Base-by-base conservation (phyloP, 768 basidiomycete genomes). In the Mycena olivaceomarginata region DNA sequence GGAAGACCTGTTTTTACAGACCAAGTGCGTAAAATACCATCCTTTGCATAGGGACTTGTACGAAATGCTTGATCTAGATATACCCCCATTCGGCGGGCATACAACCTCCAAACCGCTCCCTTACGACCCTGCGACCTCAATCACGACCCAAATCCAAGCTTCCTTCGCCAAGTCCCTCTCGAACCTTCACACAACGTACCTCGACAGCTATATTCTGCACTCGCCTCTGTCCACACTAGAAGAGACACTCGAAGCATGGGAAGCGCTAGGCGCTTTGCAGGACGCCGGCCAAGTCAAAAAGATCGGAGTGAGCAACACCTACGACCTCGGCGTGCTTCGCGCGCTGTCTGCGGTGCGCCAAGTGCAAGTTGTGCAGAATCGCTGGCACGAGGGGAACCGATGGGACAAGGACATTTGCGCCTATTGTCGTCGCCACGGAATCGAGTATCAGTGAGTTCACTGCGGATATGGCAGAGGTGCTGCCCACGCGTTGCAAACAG, bases 201-300 rank as follows among this genome's bases (percentile, higher is more conserved):
- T 97, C 70, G 96, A 97, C 82, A 92, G 93, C 77, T 94, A 95
- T 76, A 86, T 97, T 67, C 89, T 97, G 8, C 96, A 97, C 82
- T 94, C 94, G 0, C 96, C 96, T 2, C 83, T 96, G 62, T 87
- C 84, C 2, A 93, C 91, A 0, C 83, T 89, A 18, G 86, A 90
- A 25, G 85, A 90, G 72, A 96, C 94, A 1, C 81, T 94, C 48
- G 90, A 92, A 77, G 96, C 96, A 0, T 96, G 95, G 92, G 86
- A 85, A 12, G 87, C 88, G 0, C 90, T 97, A 10, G 89, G 92
- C 45, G 81, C 85, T 3, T 86, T 95, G 69, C 93, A 94, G 78
- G 91, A 93, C 74, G 89, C 91, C 64, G 95, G 94, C 15, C 91
- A 90, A 75, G 91, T 94, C 13, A 88, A 86, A 75, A 82, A 86